phyloP scores from a whole-genome alignment of 306 rosid species.

The Prunus dulcis region DNA sequence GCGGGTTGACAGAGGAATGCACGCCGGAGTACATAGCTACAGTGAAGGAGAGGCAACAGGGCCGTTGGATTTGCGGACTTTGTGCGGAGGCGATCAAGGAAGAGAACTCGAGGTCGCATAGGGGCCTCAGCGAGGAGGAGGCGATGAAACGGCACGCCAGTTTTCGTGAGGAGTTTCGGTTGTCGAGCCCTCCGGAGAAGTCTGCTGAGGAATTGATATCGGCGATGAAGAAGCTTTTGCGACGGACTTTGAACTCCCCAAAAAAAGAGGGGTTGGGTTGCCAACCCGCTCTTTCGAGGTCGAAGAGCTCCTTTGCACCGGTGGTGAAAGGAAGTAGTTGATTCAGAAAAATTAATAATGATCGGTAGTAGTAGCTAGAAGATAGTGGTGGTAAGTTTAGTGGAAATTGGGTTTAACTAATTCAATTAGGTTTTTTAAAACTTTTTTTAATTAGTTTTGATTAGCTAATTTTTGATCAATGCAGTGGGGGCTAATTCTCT shows the following conservation, averaged over 20 bases:
- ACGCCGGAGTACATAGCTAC: constrained; percentile 53
- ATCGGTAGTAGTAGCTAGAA: not conserved
- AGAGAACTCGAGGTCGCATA: constrained; percentile 34
- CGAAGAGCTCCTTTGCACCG: constrained; percentile 45
- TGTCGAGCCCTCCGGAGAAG: constrained; percentile 43
- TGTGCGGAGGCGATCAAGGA: constrained; percentile 77
- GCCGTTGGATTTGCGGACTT: constrained; percentile 81
- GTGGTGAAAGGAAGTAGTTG: constrained; percentile 3
- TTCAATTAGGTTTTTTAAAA: not conserved
- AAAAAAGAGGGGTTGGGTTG: constrained; percentile 5
- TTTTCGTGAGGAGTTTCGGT: constrained; percentile 46
- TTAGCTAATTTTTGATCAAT: not conserved
- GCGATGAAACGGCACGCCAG: constrained; percentile 56
- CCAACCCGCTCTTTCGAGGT: constrained; percentile 29
- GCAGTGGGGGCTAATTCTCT: not conserved
- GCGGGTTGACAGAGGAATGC: constrained; percentile 78
- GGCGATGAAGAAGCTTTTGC: constrained; percentile 58
- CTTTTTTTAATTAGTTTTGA: not conserved
- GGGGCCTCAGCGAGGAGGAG: constrained; percentile 45
- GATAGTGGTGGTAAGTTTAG: not conserved
- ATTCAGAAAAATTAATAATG: not conserved
- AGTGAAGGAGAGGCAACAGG: constrained; percentile 56
- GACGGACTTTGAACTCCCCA: constrained; percentile 52
- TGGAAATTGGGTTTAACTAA: not conserved
- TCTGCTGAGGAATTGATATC: constrained; percentile 49